Base-by-base conservation (phyloP, 345 rosid species). In the Boechera divaricarpa region DNA sequence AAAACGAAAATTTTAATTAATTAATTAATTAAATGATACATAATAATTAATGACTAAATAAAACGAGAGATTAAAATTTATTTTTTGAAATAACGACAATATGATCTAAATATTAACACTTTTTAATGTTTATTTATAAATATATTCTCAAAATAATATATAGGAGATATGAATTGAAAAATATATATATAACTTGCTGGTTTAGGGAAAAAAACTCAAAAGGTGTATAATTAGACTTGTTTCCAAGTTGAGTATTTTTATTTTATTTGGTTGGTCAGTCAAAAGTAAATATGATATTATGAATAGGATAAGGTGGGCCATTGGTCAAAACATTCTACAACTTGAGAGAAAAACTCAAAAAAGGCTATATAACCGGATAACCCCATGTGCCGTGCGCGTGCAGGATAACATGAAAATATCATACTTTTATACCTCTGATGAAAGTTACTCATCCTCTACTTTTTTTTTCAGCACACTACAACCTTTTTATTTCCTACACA, bases 371-470 rank as follows among this genome's bases (percentile, higher is more conserved):
- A 31, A 10, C 4, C 24, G 24, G 24, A 21, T 21, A 42, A 56
- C 56, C 72, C 77, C 81, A 77, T 77, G 81, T 64, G 73, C 67
- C 77, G 81, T 77, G 81, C 66, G 68, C 81, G 44, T 77, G 81
- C 81, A 49, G 73, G 38, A 13, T 64, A 48, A 57, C 73, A 65
- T 77, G 77, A 71, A 74, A 56, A 77, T 57, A 71, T 47, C 68
- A 64, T 71, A 72, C 77, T 58, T 77, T 77, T 71, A 26, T 18
- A 70, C 44, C 32, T 35, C 28, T 36, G 24, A 28, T 63, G 59
- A 77, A 70, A 63, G 54, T 65, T 77, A 70, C 76, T 70, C 58
- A 11, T 56, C 76, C 36, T 35, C 7, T 63, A 35, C 63, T 66
- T 3, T 10, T 39, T 39, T 39, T 60, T 41, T 11, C 3, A 45